Evolutionary conservation across 768 basidiomycete genomes (phyloP), one percentile per base, ranked within the genome.

Genomic region (Lepiota subincarnata): DNA sequence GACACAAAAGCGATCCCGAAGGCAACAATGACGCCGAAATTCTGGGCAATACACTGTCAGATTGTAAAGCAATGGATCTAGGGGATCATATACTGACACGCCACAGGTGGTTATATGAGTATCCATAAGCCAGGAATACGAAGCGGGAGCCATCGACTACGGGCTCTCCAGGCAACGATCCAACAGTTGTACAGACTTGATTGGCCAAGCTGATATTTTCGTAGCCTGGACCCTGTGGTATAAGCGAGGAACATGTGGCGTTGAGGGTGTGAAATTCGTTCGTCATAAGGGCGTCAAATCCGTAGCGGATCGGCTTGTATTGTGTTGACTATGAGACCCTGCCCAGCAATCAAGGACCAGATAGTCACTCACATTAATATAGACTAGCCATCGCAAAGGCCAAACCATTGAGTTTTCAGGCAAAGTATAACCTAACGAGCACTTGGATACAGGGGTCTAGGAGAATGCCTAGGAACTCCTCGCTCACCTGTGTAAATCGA

Each of bases 221-320:
- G 57, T 89, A 89, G 1, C 81, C 80, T 0, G 83, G 69, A 0
- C 87, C 86, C 7, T 69, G 71, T 3, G 88, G 84, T 0, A 84
- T 80, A 12, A 88, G 68, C 38, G 70, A 66, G 22, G 83, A 69
- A 62, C 86, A 86, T 19, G 68, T 60, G 38, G 84, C 89, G 5
- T 86, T 65, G 4, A 88, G 70, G 0, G 80, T 85, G 55, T 78
- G 81, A 71, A 94, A 93, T 65, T 96, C 91, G 69, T 94, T 95
- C 22, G 82, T 75, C 62, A 95, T 72, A 40, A 92, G 65, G 0
- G 80, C 73, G 60, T 93, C 89, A 63, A 94, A 92, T 0, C 60
- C 57, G 40, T 61, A 61, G 19, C 60, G 60, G n/a, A 58, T 19
- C 14, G 48, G 55, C 45, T 51, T 28, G 20, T 31, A 37, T 2